These are phyloP conservation scores for Kodamaea sagamina DNA, from an alignment of 805 yeast genomes.

Conservation along the genomic window DNA sequence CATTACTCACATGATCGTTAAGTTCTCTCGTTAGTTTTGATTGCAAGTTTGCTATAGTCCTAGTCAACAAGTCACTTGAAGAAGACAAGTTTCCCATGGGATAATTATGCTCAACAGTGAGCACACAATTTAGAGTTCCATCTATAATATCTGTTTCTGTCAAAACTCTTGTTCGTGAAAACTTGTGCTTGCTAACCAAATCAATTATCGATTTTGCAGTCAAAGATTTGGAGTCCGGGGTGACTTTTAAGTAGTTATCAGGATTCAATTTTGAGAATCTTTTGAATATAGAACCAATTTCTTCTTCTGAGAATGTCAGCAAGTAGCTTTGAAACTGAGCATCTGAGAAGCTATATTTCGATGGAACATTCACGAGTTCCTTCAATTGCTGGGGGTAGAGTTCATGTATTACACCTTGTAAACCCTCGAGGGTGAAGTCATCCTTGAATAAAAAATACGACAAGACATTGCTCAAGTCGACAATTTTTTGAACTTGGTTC, in stretches of 20 bases:
- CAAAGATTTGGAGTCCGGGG: neutral
- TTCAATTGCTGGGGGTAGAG: constrained; percentile 1
- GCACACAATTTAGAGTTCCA: neutral
- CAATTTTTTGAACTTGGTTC: neutral
- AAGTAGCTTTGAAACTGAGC: constrained; percentile 10
- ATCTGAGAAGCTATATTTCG: constrained; percentile 11
- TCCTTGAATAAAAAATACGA: neutral
- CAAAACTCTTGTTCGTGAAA: neutral
- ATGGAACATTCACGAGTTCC: constrained; percentile 14
- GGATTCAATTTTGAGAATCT: neutral
- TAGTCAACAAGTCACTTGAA: neutral
- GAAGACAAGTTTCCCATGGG: neutral
- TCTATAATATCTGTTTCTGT: neutral
- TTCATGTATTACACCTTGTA: neutral
- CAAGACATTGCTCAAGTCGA: neutral
- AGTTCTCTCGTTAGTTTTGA: constrained; percentile 1
- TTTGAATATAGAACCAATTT: neutral
- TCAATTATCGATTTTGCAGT: neutral
- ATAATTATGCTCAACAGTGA: neutral
- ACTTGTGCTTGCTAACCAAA: neutral
- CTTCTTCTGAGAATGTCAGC: constrained; percentile 5
- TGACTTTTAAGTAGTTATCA: neutral
- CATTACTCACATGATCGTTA: constrained; percentile 19
- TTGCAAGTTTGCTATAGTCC: neutral
- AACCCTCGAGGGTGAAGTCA: constrained; percentile 1